Base-by-base conservation (phyloP, 1,284 basidiomycete species). In the Ganoderma sinense region DNA sequence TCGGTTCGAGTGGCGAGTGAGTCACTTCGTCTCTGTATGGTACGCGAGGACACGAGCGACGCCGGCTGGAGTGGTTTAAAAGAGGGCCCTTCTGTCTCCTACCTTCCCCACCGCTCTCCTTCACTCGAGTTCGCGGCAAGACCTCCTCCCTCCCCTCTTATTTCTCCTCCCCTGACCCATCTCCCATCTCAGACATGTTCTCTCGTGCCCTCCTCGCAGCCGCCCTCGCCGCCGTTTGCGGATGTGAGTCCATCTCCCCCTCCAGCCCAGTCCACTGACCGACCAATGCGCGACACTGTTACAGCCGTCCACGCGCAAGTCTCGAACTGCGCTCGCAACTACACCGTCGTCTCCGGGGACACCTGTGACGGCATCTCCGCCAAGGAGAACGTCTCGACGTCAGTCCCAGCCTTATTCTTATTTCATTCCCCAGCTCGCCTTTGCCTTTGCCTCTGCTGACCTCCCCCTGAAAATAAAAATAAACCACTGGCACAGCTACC, bases 361-460 rank as follows among this genome's bases (percentile, higher is more conserved):
- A 86, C 84, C 62, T 94, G 91, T 76, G 90, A 94, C 80, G 75
- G 75, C 67, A 93, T 94, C 75, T 91, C 89, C 65, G 86, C 86
- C 31, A 83, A 85, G n/a, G 78, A 89, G 43, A 84, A 86, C 64
- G 89, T 86, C 63, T 92, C 92, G 26, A 91, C 91, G 87, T 91
- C 70, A 67, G 84, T 55, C 26, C 48, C 59, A n/a, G n/a, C n/a
- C n/a, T n/a, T n/a, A n/a, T n/a, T n/a, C n/a, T n/a, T n/a, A n/a
- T n/a, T n/a, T n/a, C n/a, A n/a, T n/a, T n/a, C n/a, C n/a, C n/a
- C n/a, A n/a, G n/a, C n/a, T n/a, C n/a, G n/a, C n/a, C n/a, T n/a
- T n/a, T n/a, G n/a, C n/a, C n/a, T n/a, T n/a, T n/a, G n/a, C n/a
- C n/a, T n/a, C n/a, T n/a, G n/a, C n/a, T n/a, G n/a, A n/a, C n/a